phyloP scores from a whole-genome alignment of 129 eudicot genomes.

The Tagetes erecta region DNA sequence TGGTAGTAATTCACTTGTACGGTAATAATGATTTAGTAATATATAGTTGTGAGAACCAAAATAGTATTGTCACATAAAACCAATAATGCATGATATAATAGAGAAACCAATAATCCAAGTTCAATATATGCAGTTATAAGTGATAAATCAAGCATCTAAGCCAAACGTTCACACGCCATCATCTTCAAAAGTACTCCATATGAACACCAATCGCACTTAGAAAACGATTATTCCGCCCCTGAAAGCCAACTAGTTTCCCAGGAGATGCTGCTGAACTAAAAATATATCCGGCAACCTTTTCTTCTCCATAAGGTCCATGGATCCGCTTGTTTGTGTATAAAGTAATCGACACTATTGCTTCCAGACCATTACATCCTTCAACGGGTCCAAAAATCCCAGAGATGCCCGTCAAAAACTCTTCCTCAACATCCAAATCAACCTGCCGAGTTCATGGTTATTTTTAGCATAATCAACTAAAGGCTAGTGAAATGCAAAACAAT shows the following conservation, averaged over 20 bases:
- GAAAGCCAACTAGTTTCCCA: slow-evolving; percentile 35
- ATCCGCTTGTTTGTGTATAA: slow-evolving; percentile 29
- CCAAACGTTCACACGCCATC: not conserved
- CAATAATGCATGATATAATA: too few species aligned
- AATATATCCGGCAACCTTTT: not conserved
- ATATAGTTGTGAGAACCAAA: too few species aligned
- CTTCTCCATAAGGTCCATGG: slow-evolving; percentile 31
- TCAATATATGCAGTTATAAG: not conserved
- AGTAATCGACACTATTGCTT: slow-evolving; percentile 15
- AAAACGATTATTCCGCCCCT: slow-evolving; percentile 19
- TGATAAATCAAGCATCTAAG: not conserved
- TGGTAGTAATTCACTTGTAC: too few species aligned
- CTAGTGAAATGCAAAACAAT: not conserved
- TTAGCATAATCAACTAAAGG: too few species aligned
- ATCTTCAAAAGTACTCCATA: slow-evolving; percentile 23
- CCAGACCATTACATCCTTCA: slow-evolving; percentile 4
- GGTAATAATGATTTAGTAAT: too few species aligned
- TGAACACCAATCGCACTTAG: slow-evolving; percentile 38
- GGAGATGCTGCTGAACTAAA: slow-evolving; percentile 15
- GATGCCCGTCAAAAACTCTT: slow-evolving; percentile 15
- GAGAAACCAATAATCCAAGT: too few species aligned
- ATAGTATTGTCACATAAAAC: too few species aligned
- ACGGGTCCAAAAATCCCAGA: slow-evolving; percentile 15
- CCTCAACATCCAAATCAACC: slow-evolving; percentile 15
- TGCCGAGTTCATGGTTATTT: not conserved